A percentile compares a stretch with the other conserved stretches of the same genome.
Evolutionary conservation across 2,329 filamentous ascomycete species (phyloP).

Genomic region (Penicillium sp.): DNA sequence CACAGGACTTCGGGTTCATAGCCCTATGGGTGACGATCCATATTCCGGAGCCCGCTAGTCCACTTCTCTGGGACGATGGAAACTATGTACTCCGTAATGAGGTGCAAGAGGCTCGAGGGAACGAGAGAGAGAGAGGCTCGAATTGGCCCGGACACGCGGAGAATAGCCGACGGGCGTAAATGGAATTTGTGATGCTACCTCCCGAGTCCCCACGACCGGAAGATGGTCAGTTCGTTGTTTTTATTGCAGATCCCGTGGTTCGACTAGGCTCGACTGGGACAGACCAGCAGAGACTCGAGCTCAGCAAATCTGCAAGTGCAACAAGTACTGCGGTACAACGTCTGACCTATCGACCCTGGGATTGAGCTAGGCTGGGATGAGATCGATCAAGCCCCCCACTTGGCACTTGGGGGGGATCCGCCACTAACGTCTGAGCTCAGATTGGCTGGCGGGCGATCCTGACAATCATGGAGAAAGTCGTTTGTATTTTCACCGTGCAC

Average conservation of each 20-base stretch:
- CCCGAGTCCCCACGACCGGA: background rate
- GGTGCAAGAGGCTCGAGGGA: background rate
- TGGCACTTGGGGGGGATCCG: background rate
- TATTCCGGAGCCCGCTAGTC: background rate
- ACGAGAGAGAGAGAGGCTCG: background rate
- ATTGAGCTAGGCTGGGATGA: background rate
- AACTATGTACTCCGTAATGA: background rate
- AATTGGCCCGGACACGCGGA: background rate
- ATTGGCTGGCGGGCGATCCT: background rate
- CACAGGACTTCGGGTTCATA: background rate
- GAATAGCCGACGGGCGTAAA: conserved; percentile 4
- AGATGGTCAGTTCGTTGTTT: background rate
- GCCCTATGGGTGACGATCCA: background rate
- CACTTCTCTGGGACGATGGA: background rate
- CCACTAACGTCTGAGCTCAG: conserved; percentile 10
- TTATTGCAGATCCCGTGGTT: conserved; percentile 6
- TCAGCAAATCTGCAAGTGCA: background rate
- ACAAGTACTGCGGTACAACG: conserved; percentile 2
- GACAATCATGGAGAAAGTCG: background rate
- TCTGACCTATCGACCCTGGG: conserved; percentile 15
- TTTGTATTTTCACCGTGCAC: background rate
- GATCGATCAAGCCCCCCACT: conserved; percentile 13
- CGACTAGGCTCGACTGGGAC: conserved; percentile 2
- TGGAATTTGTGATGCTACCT: conserved; percentile 18
- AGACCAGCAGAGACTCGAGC: conserved; percentile 1